phyloP scores from a whole-genome alignment of 2,329 filamentous ascomycete genomes.

The Blastomyces gilchristii region DNA sequence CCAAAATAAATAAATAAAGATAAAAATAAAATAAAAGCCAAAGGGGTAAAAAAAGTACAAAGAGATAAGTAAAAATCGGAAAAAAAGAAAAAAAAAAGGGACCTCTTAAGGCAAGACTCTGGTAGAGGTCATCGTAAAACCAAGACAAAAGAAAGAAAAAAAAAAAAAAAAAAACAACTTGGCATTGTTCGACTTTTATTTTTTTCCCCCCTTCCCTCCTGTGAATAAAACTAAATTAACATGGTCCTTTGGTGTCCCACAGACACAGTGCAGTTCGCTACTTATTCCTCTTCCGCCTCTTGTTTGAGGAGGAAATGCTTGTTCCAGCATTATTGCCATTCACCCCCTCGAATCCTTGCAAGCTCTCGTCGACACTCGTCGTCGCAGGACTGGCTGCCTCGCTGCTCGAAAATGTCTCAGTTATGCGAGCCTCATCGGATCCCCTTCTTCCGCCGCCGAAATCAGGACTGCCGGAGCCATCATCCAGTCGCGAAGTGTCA shows the following conservation, averaged over 20 bases:
- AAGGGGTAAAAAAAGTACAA: no score
- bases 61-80: no score
- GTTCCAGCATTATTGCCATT: background rate
- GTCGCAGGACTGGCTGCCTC: conserved; percentile 34
- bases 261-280: background rate
- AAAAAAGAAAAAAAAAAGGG: no score
- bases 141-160: no score
- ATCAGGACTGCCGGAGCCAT: conserved; percentile 5
- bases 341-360: conserved; percentile 7
- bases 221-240: background rate
- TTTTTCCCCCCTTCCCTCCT: background rate
- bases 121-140: background rate
- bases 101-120: background rate
- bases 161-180: background rate
- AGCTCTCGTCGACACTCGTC: conserved; percentile 24
- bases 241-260: no score
- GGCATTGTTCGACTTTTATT: background rate
- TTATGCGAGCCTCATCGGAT: conserved; percentile 18
- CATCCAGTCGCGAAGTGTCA: conserved; percentile 7
- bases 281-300: conserved; percentile 5
- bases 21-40: no score
- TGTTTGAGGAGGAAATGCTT: background rate
- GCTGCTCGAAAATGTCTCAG: conserved; percentile 38
- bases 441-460: conserved; percentile 3
- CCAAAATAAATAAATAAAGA: no score